These are phyloP conservation scores for Inonotus obliquus DNA, from an alignment of 1,284 basidiomycete genomes.

Conservation along the genomic window DNA sequence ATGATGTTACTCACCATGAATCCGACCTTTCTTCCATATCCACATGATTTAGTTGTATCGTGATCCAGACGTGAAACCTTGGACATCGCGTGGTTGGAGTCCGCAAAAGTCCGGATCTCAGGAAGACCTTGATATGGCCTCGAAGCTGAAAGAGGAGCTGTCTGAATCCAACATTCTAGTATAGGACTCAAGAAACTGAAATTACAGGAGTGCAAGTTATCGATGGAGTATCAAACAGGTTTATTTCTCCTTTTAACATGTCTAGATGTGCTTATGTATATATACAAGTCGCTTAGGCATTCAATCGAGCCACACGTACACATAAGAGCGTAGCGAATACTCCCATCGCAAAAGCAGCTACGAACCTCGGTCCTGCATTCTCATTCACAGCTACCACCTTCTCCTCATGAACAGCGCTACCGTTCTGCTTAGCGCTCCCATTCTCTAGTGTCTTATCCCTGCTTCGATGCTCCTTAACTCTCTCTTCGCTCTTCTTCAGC, in stretches of 20 bases:
- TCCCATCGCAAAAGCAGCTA: slow-evolving; percentile 1
- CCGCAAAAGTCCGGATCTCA: not conserved
- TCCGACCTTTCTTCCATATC: slow-evolving; percentile 37
- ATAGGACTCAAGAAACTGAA: too few relatives aligned
- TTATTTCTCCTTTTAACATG: not conserved
- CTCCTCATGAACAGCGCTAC: not conserved
- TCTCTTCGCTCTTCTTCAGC: not conserved
- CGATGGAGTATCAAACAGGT: too few relatives aligned
- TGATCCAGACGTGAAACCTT: not conserved
- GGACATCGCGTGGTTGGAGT: not conserved
- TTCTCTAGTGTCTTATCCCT: not conserved
- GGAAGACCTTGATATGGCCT: too few relatives aligned
- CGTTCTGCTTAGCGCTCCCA: not conserved
- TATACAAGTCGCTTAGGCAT: not conserved
- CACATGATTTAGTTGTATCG: not conserved
- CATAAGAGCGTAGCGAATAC: not conserved
- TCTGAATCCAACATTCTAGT: too few relatives aligned
- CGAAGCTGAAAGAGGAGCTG: too few relatives aligned
- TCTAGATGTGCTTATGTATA: not conserved
- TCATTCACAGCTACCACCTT: not conserved
- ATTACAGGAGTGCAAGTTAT: too few relatives aligned
- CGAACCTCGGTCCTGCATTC: not conserved
- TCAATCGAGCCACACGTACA: not conserved
- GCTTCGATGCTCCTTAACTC: not conserved
- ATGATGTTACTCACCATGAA: slow-evolving; percentile 17